Evolutionary conservation across 257 asterid genomes (phyloP).

Genomic region (Avicennia marina): DNA sequence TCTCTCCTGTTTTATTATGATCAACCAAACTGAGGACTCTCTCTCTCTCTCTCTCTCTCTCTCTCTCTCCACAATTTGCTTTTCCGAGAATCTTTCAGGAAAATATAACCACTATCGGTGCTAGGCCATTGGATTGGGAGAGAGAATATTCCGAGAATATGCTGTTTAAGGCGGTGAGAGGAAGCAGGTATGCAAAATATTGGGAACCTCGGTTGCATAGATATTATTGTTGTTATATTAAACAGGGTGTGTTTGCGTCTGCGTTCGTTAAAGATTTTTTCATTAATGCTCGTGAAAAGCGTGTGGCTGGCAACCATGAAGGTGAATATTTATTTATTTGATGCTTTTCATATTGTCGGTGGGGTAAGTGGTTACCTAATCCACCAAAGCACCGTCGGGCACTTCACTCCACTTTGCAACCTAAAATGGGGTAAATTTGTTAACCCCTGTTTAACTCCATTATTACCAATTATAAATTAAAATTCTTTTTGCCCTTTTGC

Average conservation of each 20-base stretch:
- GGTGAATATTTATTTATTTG: no score
- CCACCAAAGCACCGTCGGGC: not conserved
- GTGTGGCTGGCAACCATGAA: conserved; percentile 16
- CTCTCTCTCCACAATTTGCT: conserved; percentile 30
- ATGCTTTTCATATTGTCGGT: not conserved
- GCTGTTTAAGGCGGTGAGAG: conserved; percentile 32
- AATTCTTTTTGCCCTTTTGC: not conserved
- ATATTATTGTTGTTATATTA: not conserved
- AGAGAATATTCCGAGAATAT: conserved; percentile 60
- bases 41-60: conserved; percentile 5
- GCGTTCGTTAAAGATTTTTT: not conserved
- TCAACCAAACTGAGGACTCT: conserved; percentile 9
- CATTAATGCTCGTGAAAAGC: conserved; percentile 27
- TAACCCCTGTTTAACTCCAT: not conserved
- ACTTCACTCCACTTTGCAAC: not conserved
- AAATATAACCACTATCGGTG: conserved; percentile 10
- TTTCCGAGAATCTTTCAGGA: conserved; percentile 19
- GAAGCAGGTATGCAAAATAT: conserved; percentile 10
- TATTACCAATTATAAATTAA: not conserved
- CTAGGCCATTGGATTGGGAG: conserved; percentile 17
- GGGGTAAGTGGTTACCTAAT: not conserved
- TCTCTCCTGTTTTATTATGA: not conserved
- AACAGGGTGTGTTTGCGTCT: not conserved
- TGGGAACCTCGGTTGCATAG: conserved; percentile 18
- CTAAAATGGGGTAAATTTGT: not conserved